Conservation (phyloP, 306 rosid genomes). For the Vigna trinervia region DNA sequence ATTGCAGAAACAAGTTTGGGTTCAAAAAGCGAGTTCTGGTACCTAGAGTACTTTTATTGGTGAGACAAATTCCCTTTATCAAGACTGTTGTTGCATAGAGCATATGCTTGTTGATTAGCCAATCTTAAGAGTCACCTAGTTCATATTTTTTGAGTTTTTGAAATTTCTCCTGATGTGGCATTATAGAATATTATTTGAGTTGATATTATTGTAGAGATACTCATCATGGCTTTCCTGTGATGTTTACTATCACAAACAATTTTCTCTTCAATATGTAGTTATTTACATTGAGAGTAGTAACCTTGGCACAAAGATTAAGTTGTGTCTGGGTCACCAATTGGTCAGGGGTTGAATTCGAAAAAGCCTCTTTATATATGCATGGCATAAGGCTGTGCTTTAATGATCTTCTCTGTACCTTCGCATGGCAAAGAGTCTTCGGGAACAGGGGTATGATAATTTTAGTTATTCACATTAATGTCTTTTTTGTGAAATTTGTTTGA, state of each 20-base stretch:
- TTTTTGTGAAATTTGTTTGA: slow-evolving; percentile 26
- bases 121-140: slow-evolving; percentile 25
- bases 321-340: background rate
- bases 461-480: background rate
- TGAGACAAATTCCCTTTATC: slow-evolving; percentile 50
- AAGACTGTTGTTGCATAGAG: slow-evolving; percentile 33
- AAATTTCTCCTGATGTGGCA: slow-evolving; percentile 10
- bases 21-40: slow-evolving; percentile 83
- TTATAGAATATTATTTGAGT: slow-evolving; percentile 11
- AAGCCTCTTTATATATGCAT: background rate
- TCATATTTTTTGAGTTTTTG: slow-evolving; percentile 34
- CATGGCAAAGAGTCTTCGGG: background rate
- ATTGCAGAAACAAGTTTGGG: slow-evolving; percentile 87
- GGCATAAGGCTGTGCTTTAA: background rate
- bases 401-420: background rate
- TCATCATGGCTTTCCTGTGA: background rate
- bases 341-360: background rate
- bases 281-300: background rate
- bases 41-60: slow-evolving; percentile 59
- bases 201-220: slow-evolving; percentile 16
- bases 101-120: slow-evolving; percentile 40
- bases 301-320: background rate
- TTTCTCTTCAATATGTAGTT: background rate
- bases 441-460: background rate
- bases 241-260: background rate